Evolutionary conservation across 352 stramenopile genomes (phyloP).

Genomic region (Blastocystis sp.): DNA sequence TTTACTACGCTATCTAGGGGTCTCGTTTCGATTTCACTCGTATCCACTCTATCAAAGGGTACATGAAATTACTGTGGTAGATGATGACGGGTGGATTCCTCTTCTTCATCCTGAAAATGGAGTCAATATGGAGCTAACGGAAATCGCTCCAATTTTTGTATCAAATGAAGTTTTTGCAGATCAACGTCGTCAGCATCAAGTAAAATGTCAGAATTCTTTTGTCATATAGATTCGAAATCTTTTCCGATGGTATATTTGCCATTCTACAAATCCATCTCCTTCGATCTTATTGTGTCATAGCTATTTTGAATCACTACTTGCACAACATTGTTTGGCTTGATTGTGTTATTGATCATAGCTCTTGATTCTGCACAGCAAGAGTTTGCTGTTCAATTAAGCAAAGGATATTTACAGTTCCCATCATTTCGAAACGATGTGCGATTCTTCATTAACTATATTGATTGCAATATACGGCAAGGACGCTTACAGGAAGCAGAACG

Average conservation of each 20-base stretch:
- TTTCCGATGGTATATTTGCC: neutral
- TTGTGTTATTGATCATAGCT: neutral
- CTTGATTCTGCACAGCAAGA: neutral
- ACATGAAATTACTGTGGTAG: neutral
- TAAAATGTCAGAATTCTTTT: neutral
- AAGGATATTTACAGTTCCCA: neutral
- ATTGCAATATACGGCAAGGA: neutral
- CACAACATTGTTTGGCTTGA: neutral
- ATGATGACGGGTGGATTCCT: neutral
- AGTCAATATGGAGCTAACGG: neutral
- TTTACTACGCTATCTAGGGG: neutral
- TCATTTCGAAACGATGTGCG: neutral
- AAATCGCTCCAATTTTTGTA: neutral
- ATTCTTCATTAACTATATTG: neutral
- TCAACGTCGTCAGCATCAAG: neutral
- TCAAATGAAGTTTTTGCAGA: neutral
- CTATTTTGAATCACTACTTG: neutral
- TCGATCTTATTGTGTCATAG: neutral
- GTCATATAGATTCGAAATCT: neutral
- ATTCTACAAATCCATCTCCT: neutral
- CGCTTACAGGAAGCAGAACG: neutral
- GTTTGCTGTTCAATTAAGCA: neutral
- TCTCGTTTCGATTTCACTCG: neutral
- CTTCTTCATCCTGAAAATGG: neutral
- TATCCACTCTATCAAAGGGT: slow-evolving; percentile 1